Conservation (phyloP, 306 rosid genomes). For the Spatholobus suberectus region DNA sequence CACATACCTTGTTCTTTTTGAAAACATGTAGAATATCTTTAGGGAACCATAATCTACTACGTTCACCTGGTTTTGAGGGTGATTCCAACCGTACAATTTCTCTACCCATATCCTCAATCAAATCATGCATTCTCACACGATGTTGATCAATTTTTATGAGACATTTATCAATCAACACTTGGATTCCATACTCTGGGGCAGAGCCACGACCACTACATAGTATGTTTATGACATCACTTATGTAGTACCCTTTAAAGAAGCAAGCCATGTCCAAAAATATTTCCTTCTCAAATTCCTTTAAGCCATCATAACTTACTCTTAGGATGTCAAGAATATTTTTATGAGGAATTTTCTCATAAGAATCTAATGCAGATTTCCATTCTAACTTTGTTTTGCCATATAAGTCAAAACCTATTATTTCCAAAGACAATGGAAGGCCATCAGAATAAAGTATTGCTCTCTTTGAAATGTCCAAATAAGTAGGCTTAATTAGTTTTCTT, state of each 20-base stretch:
- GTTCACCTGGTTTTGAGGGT: background rate
- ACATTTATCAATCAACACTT: background rate
- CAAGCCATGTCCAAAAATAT: conserved; percentile 10
- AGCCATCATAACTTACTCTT: conserved; percentile 25
- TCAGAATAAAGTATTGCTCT: background rate
- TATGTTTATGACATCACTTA: background rate
- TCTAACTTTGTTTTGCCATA: background rate
- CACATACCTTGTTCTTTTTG: conserved; percentile 14
- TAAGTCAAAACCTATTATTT: background rate
- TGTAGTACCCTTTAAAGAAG: conserved; percentile 1
- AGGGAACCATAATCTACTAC: conserved; percentile 1
- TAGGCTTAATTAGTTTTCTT: background rate
- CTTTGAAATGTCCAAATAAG: background rate
- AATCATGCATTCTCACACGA: conserved; percentile 11
- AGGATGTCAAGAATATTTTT: conserved; percentile 20
- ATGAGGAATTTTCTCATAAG: conserved; percentile 27
- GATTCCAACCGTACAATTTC: background rate
- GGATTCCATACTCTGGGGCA: background rate
- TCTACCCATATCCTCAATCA: conserved; percentile 20
- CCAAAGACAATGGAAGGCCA: conserved; percentile 8
- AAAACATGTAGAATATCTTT: conserved; percentile 23
- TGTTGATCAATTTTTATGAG: background rate
- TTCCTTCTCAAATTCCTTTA: background rate
- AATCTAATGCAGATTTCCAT: conserved; percentile 6
- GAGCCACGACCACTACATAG: background rate